A percentile compares a stretch with the other conserved stretches of the same genome.
Conservation (phyloP, 164 flowering plant genomes). For the Vitis cinerea region DNA sequence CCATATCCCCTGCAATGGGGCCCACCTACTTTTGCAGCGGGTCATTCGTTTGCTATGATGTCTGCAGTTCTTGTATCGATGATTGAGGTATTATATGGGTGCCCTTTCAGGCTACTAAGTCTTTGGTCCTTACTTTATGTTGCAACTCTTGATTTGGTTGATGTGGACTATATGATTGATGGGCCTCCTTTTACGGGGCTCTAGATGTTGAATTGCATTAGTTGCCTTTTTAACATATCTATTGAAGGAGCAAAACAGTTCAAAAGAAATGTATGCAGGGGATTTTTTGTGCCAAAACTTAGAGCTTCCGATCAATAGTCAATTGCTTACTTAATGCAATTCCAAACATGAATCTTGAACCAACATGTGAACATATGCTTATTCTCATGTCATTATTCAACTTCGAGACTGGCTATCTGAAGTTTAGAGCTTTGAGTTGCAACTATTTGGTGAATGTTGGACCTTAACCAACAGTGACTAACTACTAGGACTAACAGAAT, state of each 20-base stretch:
- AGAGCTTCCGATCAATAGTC: not conserved
- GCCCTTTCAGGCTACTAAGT: not conserved
- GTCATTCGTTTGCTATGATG: conserved; percentile 87
- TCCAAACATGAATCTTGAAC: too few relatives aligned
- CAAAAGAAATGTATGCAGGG: not conserved
- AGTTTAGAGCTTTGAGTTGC: too few relatives aligned
- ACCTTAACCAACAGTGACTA: too few relatives aligned
- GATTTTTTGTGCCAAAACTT: not conserved
- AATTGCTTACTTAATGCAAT: too few relatives aligned
- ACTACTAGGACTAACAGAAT: too few relatives aligned
- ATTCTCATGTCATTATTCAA: too few relatives aligned
- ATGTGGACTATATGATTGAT: not conserved
- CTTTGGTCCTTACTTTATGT: too few relatives aligned
- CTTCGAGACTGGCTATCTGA: too few relatives aligned
- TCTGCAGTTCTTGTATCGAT: conserved; percentile 77
- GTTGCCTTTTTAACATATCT: not conserved
- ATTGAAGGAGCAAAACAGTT: not conserved
- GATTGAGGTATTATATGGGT: conserved; percentile 57
- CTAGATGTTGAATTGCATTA: not conserved
- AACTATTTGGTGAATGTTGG: too few relatives aligned
- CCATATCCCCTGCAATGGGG: conserved; percentile 93
- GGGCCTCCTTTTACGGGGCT: not conserved
- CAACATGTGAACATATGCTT: too few relatives aligned
- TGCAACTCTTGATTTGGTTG: too few relatives aligned
- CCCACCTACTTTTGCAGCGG: conserved; percentile 77